Evolutionary conservation across 1,139 yeast species (phyloP).

Genomic region (Eremothecium coryli): DNA sequence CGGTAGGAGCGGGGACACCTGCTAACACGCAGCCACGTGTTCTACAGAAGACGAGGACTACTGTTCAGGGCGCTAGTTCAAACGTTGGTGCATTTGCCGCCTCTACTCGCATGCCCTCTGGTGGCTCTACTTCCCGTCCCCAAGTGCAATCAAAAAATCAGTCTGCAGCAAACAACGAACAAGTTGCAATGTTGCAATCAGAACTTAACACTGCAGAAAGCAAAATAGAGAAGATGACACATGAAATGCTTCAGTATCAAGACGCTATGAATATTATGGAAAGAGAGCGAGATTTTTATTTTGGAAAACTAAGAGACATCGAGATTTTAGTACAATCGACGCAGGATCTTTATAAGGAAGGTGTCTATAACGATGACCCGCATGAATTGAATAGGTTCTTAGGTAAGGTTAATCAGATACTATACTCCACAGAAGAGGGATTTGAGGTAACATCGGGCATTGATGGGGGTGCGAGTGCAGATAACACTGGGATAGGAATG

Average conservation of each 20-base stretch:
- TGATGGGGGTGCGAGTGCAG: conserved; percentile 18
- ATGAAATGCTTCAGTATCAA: conserved; percentile 46
- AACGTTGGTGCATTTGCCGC: not conserved
- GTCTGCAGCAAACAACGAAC: conserved; percentile 24
- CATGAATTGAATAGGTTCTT: conserved; percentile 38
- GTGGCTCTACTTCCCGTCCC: conserved; percentile 5
- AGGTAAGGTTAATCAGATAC: conserved; percentile 58
- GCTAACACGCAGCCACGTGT: conserved; percentile 1
- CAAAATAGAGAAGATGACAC: conserved; percentile 37
- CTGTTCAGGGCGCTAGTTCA: conserved; percentile 1
- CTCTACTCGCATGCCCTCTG: conserved; percentile 2
- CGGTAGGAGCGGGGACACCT: conserved; percentile 1
- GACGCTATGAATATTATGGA: conserved; percentile 51
- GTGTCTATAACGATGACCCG: conserved; percentile 29
- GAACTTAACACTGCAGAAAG: conserved; percentile 31
- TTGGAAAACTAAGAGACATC: conserved; percentile 78
- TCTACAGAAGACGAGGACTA: conserved; percentile 1
- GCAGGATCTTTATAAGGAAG: conserved; percentile 40
- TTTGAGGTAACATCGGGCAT: conserved; percentile 36
- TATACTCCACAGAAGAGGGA: conserved; percentile 79
- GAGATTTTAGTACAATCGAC: conserved; percentile 70
- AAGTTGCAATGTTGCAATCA: conserved; percentile 27
- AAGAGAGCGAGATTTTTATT: conserved; percentile 80
- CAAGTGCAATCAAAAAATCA: conserved; percentile 6
- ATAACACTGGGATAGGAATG: conserved; percentile 1